Evolutionary conservation across 768 basidiomycete genomes (phyloP).

Genomic region (Amanita rubescens): DNA sequence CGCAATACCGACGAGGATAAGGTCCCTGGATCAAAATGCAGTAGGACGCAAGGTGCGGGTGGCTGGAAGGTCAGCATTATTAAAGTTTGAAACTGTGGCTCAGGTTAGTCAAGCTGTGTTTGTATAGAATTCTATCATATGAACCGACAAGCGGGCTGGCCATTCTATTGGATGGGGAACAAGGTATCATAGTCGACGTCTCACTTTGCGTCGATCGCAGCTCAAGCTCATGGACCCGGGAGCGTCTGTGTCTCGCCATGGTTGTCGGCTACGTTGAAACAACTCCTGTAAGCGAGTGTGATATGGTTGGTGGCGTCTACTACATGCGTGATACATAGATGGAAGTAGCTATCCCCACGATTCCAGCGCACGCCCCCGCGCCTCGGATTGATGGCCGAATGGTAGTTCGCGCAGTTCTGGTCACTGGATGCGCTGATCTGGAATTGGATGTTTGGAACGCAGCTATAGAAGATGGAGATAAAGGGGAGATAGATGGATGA

Average conservation of each 20-base stretch:
- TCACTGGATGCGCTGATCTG: conserved; percentile 40
- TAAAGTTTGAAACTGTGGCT: neutral
- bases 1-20: conserved; percentile 3
- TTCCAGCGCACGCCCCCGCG: conserved; percentile 32
- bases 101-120: neutral
- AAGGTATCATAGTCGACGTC: conserved; percentile 51
- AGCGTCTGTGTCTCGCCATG: conserved; percentile 44
- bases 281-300: conserved; percentile 28
- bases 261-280: conserved; percentile 53
- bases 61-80: conserved; percentile 48
- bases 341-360: conserved; percentile 32
- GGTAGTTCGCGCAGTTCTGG: conserved; percentile 47
- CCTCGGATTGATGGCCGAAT: conserved; percentile 36
- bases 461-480: conserved; percentile 18
- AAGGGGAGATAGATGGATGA: neutral
- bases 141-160: conserved; percentile 40
- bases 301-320: conserved; percentile 3
- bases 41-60: conserved; percentile 49
- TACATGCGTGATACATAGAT: conserved; percentile 21
- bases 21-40: neutral
- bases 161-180: conserved; percentile 40
- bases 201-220: conserved; percentile 40
- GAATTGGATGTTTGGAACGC: conserved; percentile 37
- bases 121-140: conserved; percentile 47
- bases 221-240: conserved; percentile 41